Base-by-base conservation (phyloP, 495 filamentous ascomycete genomes). In the Tuber umbilicatum region DNA sequence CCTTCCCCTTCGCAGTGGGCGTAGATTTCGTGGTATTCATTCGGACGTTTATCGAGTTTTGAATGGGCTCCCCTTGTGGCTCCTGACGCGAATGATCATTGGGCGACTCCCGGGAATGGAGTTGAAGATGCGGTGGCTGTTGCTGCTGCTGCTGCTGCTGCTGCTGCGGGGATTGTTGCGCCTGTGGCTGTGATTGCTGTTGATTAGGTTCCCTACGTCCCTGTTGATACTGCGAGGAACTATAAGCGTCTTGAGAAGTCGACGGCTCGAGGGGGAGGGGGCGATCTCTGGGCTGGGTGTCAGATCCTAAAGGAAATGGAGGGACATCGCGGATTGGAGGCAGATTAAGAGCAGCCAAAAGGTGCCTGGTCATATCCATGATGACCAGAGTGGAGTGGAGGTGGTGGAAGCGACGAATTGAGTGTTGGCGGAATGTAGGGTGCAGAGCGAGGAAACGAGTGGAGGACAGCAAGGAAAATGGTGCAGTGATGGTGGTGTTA, bases 351-450 rank as follows among this genome's bases (percentile, higher is more conserved):
- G 80, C 80, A 74, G 80, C 80, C 76, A 81, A 50, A 69, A 81
- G 80, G 73, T 81, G 79, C 71, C 79, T 81, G 43, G 80, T 81
- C 74, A 81, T 81, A 70, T 79, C 77, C 77, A 79, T 79, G 77
- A 68, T 72, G 45, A 72, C 68, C 39, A 43, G 42, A 37, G 38
- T 17, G 60, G 42, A 37, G 38, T 17, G 60, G 55, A 64, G 31
- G 55, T 35, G 14, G 55, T 64, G 55, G 55, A 64, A 64, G 55
- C 27, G 55, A 64, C 55, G 55, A 64, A 64, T 64, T 64, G 55
- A 64, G 27, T 64, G 55, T 35, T 35, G 55, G 55, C 55, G 55
- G 55, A 64, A 35, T 31, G 55, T 16, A 27, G 27, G 27, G 55
- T 35, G 27, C 31, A 35, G 16, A 31, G 55, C 27, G 27, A 64